These are phyloP conservation scores for Babesia ovata DNA, from an alignment of 169 alveolate genomes.

Conservation along the genomic window DNA sequence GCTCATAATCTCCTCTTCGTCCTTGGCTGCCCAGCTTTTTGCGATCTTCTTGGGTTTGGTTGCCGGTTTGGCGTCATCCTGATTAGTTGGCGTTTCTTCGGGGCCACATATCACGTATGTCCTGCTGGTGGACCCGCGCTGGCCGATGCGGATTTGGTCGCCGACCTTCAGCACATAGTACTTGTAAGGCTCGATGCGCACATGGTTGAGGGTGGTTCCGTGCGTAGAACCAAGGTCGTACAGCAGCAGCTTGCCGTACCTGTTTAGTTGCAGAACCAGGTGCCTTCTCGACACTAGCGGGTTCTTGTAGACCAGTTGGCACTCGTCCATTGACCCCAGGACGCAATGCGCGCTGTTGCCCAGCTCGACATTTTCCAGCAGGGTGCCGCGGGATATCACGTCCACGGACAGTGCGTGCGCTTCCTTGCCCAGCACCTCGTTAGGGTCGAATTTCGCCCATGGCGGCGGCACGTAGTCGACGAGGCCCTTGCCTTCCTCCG, in stretches of 20 bases:
- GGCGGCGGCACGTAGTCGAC: conserved; percentile 49
- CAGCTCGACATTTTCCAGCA: conserved; percentile 43
- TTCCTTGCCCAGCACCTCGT: conserved; percentile 17
- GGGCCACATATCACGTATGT: conserved; percentile 46
- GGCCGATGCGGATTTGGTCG: conserved; percentile 67
- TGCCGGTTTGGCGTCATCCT: conserved; percentile 7
- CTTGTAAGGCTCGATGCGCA: conserved; percentile 33
- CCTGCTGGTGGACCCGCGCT: conserved; percentile 48
- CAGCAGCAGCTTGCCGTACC: conserved; percentile 43
- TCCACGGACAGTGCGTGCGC: conserved; percentile 21
- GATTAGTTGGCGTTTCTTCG: not conserved
- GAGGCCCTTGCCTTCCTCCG: conserved; percentile 24
- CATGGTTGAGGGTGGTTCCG: conserved; percentile 65
- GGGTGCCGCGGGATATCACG: conserved; percentile 48
- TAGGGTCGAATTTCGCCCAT: conserved; percentile 44
- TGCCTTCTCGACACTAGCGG: conserved; percentile 66
- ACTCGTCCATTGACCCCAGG: conserved; percentile 68
- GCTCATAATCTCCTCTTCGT: conserved; percentile 39
- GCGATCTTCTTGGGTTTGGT: conserved; percentile 9
- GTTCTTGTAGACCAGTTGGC: conserved; percentile 57
- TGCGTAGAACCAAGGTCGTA: conserved; percentile 56
- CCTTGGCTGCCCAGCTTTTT: conserved; percentile 10
- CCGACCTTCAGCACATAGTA: conserved; percentile 54
- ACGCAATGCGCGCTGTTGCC: conserved; percentile 23
- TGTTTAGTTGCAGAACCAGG: conserved; percentile 53